Percentiles rank a stretch among this genome's conserved stretches.
Evolutionary conservation across 345 rosid genomes (phyloP).

Genomic region (Excoecaria agallocha): DNA sequence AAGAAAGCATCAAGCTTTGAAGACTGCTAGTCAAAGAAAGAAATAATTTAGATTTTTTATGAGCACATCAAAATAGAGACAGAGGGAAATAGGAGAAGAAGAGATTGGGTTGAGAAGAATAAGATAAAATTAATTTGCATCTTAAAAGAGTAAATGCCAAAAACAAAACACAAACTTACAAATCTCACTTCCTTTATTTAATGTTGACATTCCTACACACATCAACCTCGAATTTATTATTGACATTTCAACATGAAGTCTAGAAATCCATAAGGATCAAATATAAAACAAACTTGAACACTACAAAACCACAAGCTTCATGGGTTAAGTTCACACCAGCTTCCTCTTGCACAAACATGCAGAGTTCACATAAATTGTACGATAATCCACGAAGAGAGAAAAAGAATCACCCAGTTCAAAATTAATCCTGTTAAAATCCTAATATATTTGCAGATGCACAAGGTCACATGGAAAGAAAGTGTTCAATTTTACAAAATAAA

Average conservation of each 20-base stretch:
- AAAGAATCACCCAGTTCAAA: neutral
- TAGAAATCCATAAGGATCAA: neutral
- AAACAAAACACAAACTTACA: no score
- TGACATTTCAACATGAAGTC: neutral
- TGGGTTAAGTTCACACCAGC: slow-evolving; percentile 50
- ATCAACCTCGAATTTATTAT: slow-evolving; percentile 3
- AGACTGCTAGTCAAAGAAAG: no score
- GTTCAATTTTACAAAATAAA: slow-evolving; percentile 6
- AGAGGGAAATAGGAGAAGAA: no score
- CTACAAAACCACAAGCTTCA: slow-evolving; percentile 8
- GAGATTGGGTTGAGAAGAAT: no score
- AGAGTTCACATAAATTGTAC: neutral
- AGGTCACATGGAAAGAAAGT: slow-evolving; percentile 13
- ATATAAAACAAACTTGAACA: slow-evolving; percentile 1
- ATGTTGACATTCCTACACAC: slow-evolving; percentile 52
- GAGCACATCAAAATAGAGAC: no score
- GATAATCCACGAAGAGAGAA: neutral
- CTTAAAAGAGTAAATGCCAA: no score
- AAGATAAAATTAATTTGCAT: no score
- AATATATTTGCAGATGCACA: slow-evolving; percentile 13
- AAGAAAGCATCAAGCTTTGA: no score
- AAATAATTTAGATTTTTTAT: no score
- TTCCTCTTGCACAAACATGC: slow-evolving; percentile 58
- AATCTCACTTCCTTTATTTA: no score
- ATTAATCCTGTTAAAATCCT: slow-evolving; percentile 8